Percentiles rank a stretch among this genome's conserved stretches.
Evolutionary conservation across 2,329 filamentous ascomycete genomes (phyloP).

Genomic region (Fusarium odoratissimum): DNA sequence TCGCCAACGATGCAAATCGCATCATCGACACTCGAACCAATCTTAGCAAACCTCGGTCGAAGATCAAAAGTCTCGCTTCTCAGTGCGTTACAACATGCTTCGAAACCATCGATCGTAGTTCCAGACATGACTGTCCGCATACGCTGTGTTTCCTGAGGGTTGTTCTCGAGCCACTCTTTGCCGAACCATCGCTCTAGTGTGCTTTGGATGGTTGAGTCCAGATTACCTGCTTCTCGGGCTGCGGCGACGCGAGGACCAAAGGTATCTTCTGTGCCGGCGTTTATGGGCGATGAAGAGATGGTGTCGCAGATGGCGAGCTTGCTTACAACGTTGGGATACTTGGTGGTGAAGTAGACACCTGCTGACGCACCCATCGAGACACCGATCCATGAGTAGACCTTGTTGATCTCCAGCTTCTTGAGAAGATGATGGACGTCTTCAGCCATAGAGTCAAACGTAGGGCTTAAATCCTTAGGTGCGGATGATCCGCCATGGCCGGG

Average conservation of each 20-base stretch:
- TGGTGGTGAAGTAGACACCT: constrained; percentile 53
- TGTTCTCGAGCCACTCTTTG: constrained; percentile 49
- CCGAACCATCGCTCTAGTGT: constrained; percentile 58
- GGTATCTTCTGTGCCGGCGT: constrained; percentile 50
- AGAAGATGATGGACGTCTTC: constrained; percentile 54
- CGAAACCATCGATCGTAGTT: constrained; percentile 55
- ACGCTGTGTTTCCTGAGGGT: constrained; percentile 51
- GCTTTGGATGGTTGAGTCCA: constrained; percentile 47
- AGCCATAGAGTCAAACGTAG: constrained; percentile 54
- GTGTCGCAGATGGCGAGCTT: constrained; percentile 56
- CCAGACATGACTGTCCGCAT: constrained; percentile 52
- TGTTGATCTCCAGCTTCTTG: constrained; percentile 45
- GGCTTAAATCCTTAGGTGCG: constrained; percentile 49
- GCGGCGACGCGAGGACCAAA: constrained; percentile 52
- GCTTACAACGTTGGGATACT: constrained; percentile 52
- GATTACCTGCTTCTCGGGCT: constrained; percentile 48
- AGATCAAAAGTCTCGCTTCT: constrained; percentile 53
- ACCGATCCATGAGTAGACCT: constrained; percentile 56
- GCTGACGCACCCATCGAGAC: constrained; percentile 59
- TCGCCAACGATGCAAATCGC: constrained; percentile 55
- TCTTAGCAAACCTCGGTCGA: constrained; percentile 48
- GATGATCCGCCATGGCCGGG: constrained; percentile 57
- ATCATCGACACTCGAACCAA: constrained; percentile 50
- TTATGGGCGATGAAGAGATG: constrained; percentile 53
- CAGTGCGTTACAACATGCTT: constrained; percentile 55